Evolutionary conservation across 108 stramenopile species (phyloP).

Genomic region (Fistulifera solaris): DNA sequence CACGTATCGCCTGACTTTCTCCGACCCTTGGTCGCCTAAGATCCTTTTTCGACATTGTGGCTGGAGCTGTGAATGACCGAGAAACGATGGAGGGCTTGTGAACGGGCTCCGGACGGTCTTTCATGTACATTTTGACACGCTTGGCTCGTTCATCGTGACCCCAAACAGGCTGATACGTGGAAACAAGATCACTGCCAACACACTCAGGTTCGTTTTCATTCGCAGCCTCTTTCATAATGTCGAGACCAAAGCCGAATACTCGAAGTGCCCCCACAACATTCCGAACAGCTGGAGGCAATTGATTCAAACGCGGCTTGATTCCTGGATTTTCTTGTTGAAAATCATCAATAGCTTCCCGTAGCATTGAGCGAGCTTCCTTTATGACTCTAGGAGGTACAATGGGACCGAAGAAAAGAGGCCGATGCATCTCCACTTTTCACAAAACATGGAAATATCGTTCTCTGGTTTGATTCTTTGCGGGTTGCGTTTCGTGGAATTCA

Average conservation of each 20-base stretch:
- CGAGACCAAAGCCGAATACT: slow-evolving; percentile 65
- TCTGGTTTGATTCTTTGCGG: background rate
- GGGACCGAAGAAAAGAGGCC: slow-evolving; percentile 80
- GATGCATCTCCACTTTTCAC: slow-evolving; percentile 59
- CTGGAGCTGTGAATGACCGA: slow-evolving; percentile 1
- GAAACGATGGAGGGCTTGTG: background rate
- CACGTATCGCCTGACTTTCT: too few species aligned
- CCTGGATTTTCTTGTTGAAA: slow-evolving; percentile 10
- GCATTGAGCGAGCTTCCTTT: slow-evolving; percentile 39
- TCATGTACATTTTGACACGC: slow-evolving; percentile 11
- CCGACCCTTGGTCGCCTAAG: too few species aligned
- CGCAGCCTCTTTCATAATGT: slow-evolving; percentile 20
- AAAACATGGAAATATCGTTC: slow-evolving; percentile 33
- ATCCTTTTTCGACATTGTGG: too few species aligned
- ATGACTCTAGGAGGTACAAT: slow-evolving; percentile 57
- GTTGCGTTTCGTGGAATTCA: background rate
- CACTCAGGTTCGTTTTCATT: slow-evolving; percentile 14
- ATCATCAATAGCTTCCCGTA: slow-evolving; percentile 13
- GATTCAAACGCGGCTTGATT: slow-evolving; percentile 12
- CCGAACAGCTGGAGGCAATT: slow-evolving; percentile 31
- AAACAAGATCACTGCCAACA: slow-evolving; percentile 30
- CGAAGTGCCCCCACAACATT: slow-evolving; percentile 69
- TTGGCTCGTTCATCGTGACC: slow-evolving; percentile 26
- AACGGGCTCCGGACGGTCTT: background rate
- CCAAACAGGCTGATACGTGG: slow-evolving; percentile 51